Percentiles rank a stretch among this genome's conserved stretches.
phyloP scores from a whole-genome alignment of 202 grass and related monocot genomes.

The Eragrostis tef region DNA sequence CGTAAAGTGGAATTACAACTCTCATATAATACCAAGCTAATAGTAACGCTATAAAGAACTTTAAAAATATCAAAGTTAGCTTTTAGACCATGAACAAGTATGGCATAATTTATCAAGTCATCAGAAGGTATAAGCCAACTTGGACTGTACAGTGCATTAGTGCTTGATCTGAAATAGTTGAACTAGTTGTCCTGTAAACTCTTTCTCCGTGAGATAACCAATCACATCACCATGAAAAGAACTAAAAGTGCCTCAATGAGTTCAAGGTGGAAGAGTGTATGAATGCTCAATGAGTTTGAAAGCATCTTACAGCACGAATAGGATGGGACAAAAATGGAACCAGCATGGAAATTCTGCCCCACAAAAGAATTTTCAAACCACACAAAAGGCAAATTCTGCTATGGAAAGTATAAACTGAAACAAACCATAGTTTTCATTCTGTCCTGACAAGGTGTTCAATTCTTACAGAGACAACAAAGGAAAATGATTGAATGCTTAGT shows the following conservation, averaged over 20 bases:
- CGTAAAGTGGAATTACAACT: not conserved
- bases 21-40: not conserved
- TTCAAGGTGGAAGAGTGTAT: not conserved
- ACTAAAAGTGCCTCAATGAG: not conserved
- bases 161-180: not conserved
- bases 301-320: not conserved
- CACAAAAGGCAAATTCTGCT: not conserved
- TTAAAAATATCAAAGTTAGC: not conserved
- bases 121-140: not conserved
- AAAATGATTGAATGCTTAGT: not conserved
- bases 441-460: not conserved
- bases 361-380: not conserved
- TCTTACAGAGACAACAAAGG: not conserved
- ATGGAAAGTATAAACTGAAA: not conserved
- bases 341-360: not conserved
- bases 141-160: not conserved
- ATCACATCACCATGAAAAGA: not conserved
- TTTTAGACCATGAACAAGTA: not conserved
- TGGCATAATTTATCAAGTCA: not conserved
- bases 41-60: not conserved
- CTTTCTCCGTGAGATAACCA: not conserved
- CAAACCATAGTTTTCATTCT: not conserved
- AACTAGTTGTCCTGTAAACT: not conserved
- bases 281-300: no score
- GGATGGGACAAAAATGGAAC: not conserved